These are phyloP conservation scores for Austroboletus eburneus DNA, from an alignment of 768 basidiomycete genomes.

Conservation along the genomic window DNA sequence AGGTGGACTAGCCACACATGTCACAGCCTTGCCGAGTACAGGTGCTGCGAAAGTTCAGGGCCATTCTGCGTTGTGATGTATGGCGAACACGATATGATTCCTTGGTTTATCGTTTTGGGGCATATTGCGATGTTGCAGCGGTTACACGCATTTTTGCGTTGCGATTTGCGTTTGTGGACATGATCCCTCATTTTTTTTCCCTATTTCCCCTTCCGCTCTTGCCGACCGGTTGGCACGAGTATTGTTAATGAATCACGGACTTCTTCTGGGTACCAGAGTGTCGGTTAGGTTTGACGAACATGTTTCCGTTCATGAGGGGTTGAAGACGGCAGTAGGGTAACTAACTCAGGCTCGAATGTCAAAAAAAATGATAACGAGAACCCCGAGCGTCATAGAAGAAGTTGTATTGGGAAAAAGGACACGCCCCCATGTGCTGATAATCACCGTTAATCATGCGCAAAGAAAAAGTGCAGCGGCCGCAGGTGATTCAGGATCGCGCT, in stretches of 20 bases:
- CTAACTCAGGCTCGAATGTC: conserved; percentile 3
- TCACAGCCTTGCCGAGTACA: conserved; percentile 3
- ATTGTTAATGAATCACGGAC: conserved; percentile 10
- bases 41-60: conserved; percentile 14
- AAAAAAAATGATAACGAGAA: conserved; percentile 12
- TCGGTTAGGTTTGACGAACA: conserved; percentile 13
- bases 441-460: conserved; percentile 21
- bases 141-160: conserved; percentile 1
- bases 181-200: neutral
- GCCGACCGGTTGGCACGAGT: conserved; percentile 4
- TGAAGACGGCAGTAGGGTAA: conserved; percentile 1
- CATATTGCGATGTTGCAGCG: conserved; percentile 11
- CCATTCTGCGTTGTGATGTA: conserved; percentile 11
- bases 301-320: conserved; percentile 5
- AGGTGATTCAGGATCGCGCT: conserved; percentile 7
- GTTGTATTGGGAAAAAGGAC: conserved; percentile 1
- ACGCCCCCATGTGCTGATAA: conserved; percentile 20
- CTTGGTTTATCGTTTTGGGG: conserved; percentile 16
- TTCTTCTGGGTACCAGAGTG: conserved; percentile 7
- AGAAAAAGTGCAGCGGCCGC: neutral
- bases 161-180: conserved; percentile 11
- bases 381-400: neutral
- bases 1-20: conserved; percentile 13
- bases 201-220: neutral
- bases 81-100: conserved; percentile 1